These are phyloP conservation scores for Mycena capillaripes DNA, from an alignment of 768 basidiomycete species.

Conservation along the genomic window DNA sequence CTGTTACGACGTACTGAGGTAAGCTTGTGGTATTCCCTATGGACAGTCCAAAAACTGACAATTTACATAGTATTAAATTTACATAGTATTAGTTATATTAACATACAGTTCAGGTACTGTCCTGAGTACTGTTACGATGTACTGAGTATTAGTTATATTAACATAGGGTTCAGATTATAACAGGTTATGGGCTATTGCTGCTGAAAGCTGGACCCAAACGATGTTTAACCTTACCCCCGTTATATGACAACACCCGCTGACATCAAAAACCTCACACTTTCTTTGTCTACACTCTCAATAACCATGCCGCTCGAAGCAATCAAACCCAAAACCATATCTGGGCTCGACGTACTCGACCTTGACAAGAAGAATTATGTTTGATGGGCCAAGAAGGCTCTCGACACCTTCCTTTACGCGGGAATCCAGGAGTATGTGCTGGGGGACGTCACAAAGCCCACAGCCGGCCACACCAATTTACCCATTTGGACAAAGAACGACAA, in stretches of 20 bases:
- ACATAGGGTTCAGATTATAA: conserved; percentile 7
- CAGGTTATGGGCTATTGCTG: conserved; percentile 17
- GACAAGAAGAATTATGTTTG: conserved; percentile 7
- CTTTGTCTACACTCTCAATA: neutral
- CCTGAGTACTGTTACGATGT: neutral
- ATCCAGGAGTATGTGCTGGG: neutral
- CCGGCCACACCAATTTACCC: neutral
- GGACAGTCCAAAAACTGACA: neutral
- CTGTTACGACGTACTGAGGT: conserved; percentile 20
- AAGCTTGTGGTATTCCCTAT: neutral
- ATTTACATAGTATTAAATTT: conserved; percentile 7
- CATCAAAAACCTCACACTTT: neutral
- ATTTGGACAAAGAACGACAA: conserved; percentile 17
- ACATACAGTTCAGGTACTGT: conserved; percentile 1
- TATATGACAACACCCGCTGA: neutral
- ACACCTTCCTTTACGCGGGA: neutral
- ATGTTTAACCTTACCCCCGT: neutral
- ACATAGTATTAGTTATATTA: conserved; percentile 4
- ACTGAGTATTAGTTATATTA: conserved; percentile 2
- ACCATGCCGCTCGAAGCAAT: conserved; percentile 1
- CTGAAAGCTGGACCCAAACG: conserved; percentile 1
- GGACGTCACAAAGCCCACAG: neutral
- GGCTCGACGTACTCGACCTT: neutral
- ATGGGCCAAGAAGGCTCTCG: neutral
- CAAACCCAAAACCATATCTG: neutral